These are phyloP conservation scores for Sonneratia caseolaris DNA, from an alignment of 345 rosid genomes.

Conservation along the genomic window DNA sequence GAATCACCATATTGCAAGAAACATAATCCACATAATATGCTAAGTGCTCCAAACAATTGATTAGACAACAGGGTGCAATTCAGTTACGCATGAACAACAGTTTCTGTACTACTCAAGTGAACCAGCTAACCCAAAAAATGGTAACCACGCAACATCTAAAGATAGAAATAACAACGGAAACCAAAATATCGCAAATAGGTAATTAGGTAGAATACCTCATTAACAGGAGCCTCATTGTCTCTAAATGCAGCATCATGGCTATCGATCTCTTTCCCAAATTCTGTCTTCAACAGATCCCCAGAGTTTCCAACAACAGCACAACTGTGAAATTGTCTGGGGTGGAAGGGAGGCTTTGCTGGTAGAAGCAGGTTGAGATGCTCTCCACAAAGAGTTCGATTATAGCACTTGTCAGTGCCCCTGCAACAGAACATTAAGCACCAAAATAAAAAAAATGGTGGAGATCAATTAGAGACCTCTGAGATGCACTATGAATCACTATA, in stretches of 20 bases:
- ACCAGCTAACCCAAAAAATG: no score
- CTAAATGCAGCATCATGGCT: conserved; percentile 86
- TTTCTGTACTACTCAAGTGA: no score
- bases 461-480: background rate
- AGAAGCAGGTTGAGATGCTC: conserved; percentile 73
- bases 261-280: conserved; percentile 84
- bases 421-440: conserved; percentile 10
- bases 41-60: no score
- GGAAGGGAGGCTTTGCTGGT: conserved; percentile 82
- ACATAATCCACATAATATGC: no score
- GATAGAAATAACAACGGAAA: background rate
- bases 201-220: conserved; percentile 31
- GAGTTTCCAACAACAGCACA: conserved; percentile 97
- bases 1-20: background rate
- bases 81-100: no score
- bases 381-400: conserved; percentile 74
- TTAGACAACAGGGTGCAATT: no score
- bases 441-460: background rate
- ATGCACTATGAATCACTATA: background rate
- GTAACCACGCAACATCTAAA: background rate
- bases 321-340: conserved; percentile 58
- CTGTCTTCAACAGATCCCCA: conserved; percentile 78
- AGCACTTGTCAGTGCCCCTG: conserved; percentile 84
- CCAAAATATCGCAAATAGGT: background rate
- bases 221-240: conserved; percentile 95